phyloP scores from a whole-genome alignment of 2,329 filamentous ascomycete genomes.

The Penicillium vulpinum region DNA sequence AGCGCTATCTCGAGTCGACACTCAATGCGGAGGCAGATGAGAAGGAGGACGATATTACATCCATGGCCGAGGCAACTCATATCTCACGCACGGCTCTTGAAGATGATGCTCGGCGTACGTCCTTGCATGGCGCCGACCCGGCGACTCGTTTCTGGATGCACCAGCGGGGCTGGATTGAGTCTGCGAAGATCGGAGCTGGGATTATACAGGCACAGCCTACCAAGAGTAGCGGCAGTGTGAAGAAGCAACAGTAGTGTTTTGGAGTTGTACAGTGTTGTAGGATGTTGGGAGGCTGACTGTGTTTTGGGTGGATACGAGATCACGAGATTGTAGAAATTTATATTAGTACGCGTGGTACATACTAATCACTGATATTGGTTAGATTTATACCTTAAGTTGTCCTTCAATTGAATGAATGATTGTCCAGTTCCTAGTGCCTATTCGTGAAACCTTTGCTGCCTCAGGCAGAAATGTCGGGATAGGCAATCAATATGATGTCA shows the following conservation, averaged over 20 bases:
- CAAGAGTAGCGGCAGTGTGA: constrained; percentile 23
- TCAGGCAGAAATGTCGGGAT: not conserved
- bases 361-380: not conserved
- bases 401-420: not conserved
- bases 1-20: constrained; percentile 66
- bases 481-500: not conserved
- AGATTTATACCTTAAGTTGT: not conserved
- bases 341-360: not conserved
- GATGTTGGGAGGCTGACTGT: not conserved
- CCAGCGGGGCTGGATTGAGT: constrained; percentile 48
- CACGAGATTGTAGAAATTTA: not conserved
- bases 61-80: constrained; percentile 19
- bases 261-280: not conserved
- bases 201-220: constrained; percentile 41
- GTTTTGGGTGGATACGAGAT: not conserved
- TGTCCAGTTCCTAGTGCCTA: not conserved
- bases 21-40: constrained; percentile 23
- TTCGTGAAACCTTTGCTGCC: not conserved
- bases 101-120: constrained; percentile 43
- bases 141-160: constrained; percentile 46
- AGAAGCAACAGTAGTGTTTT: constrained; percentile 38
- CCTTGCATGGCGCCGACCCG: constrained; percentile 33
- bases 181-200: constrained; percentile 39
- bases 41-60: constrained; percentile 12
- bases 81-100: constrained; percentile 43